Base-by-base conservation (phyloP, 2,329 filamentous ascomycete species). In the Pseudocercospora vitis region DNA sequence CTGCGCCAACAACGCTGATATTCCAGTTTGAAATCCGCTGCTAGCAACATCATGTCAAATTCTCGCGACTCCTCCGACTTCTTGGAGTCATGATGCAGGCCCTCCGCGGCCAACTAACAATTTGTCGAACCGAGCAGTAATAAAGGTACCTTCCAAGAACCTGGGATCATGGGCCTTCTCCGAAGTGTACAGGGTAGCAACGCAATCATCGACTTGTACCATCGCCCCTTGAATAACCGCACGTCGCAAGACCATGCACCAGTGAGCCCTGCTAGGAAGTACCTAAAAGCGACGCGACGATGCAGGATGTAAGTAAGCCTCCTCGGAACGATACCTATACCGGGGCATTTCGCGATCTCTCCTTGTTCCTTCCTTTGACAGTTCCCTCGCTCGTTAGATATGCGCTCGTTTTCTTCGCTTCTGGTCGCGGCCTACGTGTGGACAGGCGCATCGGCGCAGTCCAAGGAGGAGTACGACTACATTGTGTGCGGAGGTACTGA, bases 401-500 rank as follows among this genome's bases (percentile, higher is more conserved):
- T 48, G 44, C 47, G 24, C 42, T 46, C 29, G 1, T 24, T 55
- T 9, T 18, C 18, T 6, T 48, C 35, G 19, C n/a, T 37, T 31
- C 42, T 55, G 9, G 40, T 26, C 6, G 24, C 47, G 7, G 24
- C 37, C 12, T 18, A 24, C 19, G 1, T 32, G 21, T 23, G 14
- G 26, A 16, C 26, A 16, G 16, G n/a, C 7, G 28, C 16, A 16
- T 47, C 24, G 23, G 52, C 52, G n/a, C 52, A 55, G 18, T 32
- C 33, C 12, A 48, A 51, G 12, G 19, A 18, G 1, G 47, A 50
- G 31, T 57, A 57, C 16, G 55, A 57, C 42, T 57, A 57, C 33
- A 51, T 68, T 23, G 55, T 68, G 5, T 57, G 65, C 18, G 65
- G 65, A 18, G 64, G 63, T 42, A 37, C 18, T 18, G 14, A 18